These are phyloP conservation scores for Mycena filopes DNA, from an alignment of 768 basidiomycete genomes.

Conservation along the genomic window DNA sequence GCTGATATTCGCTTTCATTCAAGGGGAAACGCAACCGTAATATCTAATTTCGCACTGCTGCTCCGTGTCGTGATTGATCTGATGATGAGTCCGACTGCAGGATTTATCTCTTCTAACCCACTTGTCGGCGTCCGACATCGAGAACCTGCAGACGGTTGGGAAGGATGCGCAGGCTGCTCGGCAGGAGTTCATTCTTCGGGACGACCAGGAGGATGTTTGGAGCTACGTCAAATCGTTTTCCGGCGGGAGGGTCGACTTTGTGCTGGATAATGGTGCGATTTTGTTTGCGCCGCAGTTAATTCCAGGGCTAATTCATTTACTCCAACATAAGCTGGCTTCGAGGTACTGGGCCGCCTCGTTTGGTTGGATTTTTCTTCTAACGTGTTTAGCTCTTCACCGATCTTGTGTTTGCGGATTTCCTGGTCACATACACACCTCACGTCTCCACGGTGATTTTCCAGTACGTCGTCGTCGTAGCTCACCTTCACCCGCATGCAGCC, in stretches of 20 bases:
- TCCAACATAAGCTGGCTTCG: constrained; percentile 81
- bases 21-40: constrained; percentile 98
- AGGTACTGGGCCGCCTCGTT: constrained; percentile 57
- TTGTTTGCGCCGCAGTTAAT: not conserved
- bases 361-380: not conserved
- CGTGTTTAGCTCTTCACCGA: constrained; percentile 87
- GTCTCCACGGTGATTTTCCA: constrained; percentile 89
- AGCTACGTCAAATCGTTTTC: constrained; percentile 67
- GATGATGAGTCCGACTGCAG: constrained; percentile 51
- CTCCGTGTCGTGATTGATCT: not conserved
- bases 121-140: constrained; percentile 83
- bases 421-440: constrained; percentile 89
- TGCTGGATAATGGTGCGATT: constrained; percentile 87
- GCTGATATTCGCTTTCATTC: constrained; percentile 1
- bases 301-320: not conserved
- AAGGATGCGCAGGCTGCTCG: constrained; percentile 82
- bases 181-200: constrained; percentile 82
- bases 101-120: constrained; percentile 93
- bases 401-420: constrained; percentile 91
- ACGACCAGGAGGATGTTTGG: constrained; percentile 86
- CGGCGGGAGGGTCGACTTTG: constrained; percentile 77
- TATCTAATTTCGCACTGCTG: constrained; percentile 34
- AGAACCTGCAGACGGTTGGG: constrained; percentile 83
- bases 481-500: too few species aligned
- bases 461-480: constrained; percentile 49